Conservation (phyloP, 2,329 filamentous ascomycete species). For the Cladosporium phlei region DNA sequence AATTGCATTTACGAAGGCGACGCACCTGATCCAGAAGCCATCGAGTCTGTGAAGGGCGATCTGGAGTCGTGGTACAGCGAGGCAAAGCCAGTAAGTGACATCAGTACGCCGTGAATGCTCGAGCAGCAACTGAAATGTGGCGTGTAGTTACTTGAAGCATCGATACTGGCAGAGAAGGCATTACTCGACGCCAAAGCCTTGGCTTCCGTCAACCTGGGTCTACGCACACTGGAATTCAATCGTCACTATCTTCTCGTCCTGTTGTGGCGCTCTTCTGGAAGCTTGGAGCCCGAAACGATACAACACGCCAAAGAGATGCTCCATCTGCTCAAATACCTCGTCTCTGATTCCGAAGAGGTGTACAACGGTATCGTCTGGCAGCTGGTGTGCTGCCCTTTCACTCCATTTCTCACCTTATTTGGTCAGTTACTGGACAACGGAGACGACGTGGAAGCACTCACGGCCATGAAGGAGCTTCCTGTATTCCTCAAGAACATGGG, state of each 20-base stretch:
- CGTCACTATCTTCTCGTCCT: slow-evolving; percentile 17
- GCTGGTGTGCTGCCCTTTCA: slow-evolving; percentile 22
- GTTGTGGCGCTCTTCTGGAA: slow-evolving; percentile 12
- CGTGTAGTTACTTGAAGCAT: slow-evolving; percentile 20
- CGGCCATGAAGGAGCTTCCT: slow-evolving; percentile 21
- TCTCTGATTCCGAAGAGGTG: slow-evolving; percentile 18
- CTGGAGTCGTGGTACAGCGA: slow-evolving; percentile 19
- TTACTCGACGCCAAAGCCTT: slow-evolving; percentile 16
- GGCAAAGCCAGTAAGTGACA: slow-evolving; percentile 1
- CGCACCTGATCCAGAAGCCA: neutral
- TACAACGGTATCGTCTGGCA: slow-evolving; percentile 25
- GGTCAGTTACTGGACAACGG: slow-evolving; percentile 17
- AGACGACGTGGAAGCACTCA: slow-evolving; percentile 8
- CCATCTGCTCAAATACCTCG: slow-evolving; percentile 15
- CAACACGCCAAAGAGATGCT: slow-evolving; percentile 18
- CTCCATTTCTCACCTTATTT: slow-evolving; percentile 21
- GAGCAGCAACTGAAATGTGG: neutral
- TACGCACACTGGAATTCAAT: slow-evolving; percentile 16
- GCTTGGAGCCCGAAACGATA: slow-evolving; percentile 1
- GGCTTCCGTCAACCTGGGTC: slow-evolving; percentile 17
- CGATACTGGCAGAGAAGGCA: slow-evolving; percentile 19
- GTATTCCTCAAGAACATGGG: slow-evolving; percentile 18
- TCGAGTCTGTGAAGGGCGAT: slow-evolving; percentile 7
- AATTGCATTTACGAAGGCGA: slow-evolving; percentile 13
- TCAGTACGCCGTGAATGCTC: too few relatives aligned